A percentile compares a stretch with the other conserved stretches of the same genome.
Conservation (phyloP, 352 stramenopile species). For the Globisporangium mamillatum region DNA sequence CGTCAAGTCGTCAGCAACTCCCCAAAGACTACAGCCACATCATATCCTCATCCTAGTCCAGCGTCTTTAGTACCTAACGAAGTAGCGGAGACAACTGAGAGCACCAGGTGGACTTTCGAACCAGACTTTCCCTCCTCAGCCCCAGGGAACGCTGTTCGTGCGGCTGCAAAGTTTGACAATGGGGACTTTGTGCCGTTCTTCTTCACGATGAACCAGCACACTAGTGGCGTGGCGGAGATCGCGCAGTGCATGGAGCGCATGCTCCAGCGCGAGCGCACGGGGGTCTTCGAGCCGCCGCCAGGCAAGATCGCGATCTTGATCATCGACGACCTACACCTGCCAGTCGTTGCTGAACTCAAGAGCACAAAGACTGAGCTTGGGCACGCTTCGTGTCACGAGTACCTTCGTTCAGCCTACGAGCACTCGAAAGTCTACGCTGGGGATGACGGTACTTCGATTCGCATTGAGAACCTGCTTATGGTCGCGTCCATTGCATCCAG, state of each 20-base stretch:
- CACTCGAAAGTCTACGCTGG: conserved; percentile 25
- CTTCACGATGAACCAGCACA: conserved; percentile 32
- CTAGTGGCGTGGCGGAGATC: conserved; percentile 21
- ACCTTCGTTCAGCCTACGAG: conserved; percentile 36
- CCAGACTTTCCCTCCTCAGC: conserved; percentile 10
- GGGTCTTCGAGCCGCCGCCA: conserved; percentile 47
- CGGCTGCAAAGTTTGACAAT: conserved; percentile 29
- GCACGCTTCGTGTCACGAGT: conserved; percentile 25
- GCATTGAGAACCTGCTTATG: conserved; percentile 36
- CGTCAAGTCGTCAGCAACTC: not conserved
- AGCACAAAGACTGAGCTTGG: not conserved
- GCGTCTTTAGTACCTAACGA: not conserved
- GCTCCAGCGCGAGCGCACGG: conserved; percentile 50
- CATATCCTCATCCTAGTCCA: not conserved
- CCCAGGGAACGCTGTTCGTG: conserved; percentile 1
- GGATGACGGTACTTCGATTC: conserved; percentile 15
- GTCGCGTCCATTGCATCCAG: conserved; percentile 24
- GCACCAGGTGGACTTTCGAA: conserved; percentile 6
- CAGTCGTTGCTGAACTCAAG: not conserved
- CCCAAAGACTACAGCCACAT: not conserved
- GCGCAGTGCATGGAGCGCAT: conserved; percentile 45
- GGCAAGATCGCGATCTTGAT: conserved; percentile 52
- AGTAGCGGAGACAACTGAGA: not conserved
- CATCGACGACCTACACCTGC: conserved; percentile 54
- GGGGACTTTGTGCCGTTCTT: conserved; percentile 49